Percentiles rank a stretch among this genome's conserved stretches.
Conservation (phyloP, 202 grass and related monocot species). For the Panicum hallii region DNA sequence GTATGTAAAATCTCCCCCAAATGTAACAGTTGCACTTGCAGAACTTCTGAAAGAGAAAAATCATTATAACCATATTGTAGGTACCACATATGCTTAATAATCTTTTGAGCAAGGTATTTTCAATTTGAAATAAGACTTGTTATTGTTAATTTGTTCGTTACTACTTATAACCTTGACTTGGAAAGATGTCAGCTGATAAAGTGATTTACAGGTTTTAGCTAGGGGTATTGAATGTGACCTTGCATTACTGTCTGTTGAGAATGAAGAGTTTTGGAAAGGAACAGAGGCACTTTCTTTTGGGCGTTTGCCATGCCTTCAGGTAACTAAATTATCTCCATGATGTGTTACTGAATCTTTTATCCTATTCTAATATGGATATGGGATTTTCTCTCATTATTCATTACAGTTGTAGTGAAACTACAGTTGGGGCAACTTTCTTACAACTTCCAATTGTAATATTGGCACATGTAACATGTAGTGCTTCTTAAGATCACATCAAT, state of each 20-base stretch:
- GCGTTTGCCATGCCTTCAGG: slow-evolving; percentile 94
- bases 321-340: slow-evolving; percentile 48
- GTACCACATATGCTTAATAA: not conserved
- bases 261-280: slow-evolving; percentile 94
- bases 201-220: slow-evolving; percentile 83
- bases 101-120: not conserved
- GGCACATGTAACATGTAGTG: slow-evolving; percentile 25
- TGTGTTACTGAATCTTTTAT: not conserved
- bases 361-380: not conserved
- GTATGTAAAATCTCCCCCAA: not conserved
- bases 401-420: slow-evolving; percentile 1
- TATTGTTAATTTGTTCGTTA: not conserved
- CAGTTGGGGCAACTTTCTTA: not conserved
- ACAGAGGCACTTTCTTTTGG: slow-evolving; percentile 85
- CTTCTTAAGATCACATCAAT: not conserved
- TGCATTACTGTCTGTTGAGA: slow-evolving; percentile 95
- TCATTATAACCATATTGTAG: not conserved
- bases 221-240: slow-evolving; percentile 93
- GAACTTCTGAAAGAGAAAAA: not conserved
- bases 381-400: not conserved
- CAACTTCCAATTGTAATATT: slow-evolving; percentile 9
- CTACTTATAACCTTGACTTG: slow-evolving; percentile 21
- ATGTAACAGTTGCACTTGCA: not conserved
- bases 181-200: slow-evolving; percentile 38
- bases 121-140: not conserved